Percentiles rank a stretch among this genome's conserved stretches.
Evolutionary conservation across 148 eudicot genomes (phyloP).

Genomic region (Vaccinium corymbosum): DNA sequence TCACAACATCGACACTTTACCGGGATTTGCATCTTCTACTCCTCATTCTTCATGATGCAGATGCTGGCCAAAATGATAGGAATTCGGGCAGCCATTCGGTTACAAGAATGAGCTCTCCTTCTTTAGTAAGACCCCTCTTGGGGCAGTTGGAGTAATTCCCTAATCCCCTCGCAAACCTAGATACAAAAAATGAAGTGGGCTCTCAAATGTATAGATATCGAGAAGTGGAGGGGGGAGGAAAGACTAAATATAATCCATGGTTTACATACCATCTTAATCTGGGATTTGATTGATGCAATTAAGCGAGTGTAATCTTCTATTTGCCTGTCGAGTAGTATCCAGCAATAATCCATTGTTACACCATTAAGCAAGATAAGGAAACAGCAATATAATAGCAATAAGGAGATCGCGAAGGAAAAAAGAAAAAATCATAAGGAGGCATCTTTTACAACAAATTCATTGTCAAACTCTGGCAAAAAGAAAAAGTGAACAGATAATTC

Average conservation of each 20-base stretch:
- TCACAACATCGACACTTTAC: background rate
- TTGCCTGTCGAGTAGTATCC: slow-evolving; percentile 48
- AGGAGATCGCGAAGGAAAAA: background rate
- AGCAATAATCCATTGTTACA: background rate
- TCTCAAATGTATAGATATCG: background rate
- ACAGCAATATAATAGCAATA: background rate
- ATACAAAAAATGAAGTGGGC: background rate
- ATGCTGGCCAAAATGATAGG: background rate
- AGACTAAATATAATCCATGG: background rate
- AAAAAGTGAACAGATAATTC: background rate
- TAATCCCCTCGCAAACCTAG: slow-evolving; percentile 79
- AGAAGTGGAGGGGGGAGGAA: background rate
- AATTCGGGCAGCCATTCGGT: background rate
- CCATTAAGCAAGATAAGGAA: background rate
- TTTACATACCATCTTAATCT: slow-evolving; percentile 74
- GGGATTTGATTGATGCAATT: slow-evolving; percentile 76
- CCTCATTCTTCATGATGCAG: background rate
- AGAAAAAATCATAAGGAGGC: background rate
- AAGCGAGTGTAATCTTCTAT: slow-evolving; percentile 68
- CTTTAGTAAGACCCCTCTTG: slow-evolving; percentile 14
- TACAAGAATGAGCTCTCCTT: background rate
- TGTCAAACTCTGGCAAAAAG: background rate
- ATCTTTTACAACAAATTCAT: background rate
- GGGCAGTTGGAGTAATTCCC: slow-evolving; percentile 67
- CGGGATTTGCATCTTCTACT: background rate